A percentile compares a stretch with the other conserved stretches of the same genome.
Evolutionary conservation across 768 basidiomycete species (phyloP).

Genomic region (Tricholoma hemisulphureum): DNA sequence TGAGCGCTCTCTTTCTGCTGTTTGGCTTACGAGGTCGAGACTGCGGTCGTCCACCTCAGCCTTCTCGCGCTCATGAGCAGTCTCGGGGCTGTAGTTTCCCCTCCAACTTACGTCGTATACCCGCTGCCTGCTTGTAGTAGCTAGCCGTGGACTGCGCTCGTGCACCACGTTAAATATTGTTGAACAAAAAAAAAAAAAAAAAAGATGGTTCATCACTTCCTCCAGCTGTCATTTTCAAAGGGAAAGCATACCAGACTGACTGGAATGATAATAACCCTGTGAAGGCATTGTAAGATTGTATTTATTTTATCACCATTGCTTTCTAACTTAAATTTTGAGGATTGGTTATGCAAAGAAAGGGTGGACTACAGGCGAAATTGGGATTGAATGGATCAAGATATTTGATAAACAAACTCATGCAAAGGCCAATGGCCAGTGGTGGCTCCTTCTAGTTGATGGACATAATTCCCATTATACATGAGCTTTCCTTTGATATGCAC

Average conservation of each 20-base stretch:
- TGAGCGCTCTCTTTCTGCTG: no score
- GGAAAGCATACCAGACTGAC: slow-evolving; percentile 25
- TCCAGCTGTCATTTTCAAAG: slow-evolving; percentile 39
- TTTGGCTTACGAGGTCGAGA: no score
- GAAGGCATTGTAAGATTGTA: slow-evolving; percentile 28
- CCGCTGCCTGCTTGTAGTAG: no score
- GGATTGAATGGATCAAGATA: slow-evolving; percentile 20
- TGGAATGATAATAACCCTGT: slow-evolving; percentile 37
- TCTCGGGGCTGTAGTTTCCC: no score
- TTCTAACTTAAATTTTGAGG: slow-evolving; percentile 15
- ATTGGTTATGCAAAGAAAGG: slow-evolving; percentile 28
- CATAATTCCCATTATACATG: slow-evolving; percentile 39
- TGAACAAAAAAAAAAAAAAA: no score
- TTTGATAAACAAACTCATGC: slow-evolving; percentile 34
- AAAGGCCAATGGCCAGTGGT: slow-evolving; percentile 27
- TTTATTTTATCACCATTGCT: background rate
- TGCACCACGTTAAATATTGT: no score
- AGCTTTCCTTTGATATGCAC: slow-evolving; percentile 31
- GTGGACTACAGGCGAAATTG: slow-evolving; percentile 28
- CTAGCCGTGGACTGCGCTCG: no score
- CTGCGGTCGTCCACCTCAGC: no score
- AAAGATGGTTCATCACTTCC: slow-evolving; percentile 28
- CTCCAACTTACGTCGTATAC: no score
- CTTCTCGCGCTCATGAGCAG: no score
- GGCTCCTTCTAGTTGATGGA: slow-evolving; percentile 39